Evolutionary conservation across 1,284 basidiomycete species (phyloP), one percentile per base, ranked within the genome.

Genomic region (Melanopsichium pennsylvanicum): DNA sequence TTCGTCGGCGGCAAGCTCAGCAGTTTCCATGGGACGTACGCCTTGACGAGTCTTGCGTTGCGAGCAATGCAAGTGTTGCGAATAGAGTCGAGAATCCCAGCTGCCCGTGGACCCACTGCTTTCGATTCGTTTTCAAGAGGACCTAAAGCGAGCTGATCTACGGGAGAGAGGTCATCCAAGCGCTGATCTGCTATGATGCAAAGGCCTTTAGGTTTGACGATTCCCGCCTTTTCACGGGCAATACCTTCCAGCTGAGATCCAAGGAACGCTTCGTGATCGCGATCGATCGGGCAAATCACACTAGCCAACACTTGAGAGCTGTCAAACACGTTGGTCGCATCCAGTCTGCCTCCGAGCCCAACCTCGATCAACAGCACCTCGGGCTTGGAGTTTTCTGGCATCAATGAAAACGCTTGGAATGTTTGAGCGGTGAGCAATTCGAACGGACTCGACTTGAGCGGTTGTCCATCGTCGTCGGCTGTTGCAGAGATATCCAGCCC

Each of bases 181-280:
- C 73, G 21, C 34, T 81, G 79, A 48, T 79, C 76, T 0, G 89
- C 91, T 0, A 97, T 75, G 13, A 97, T 84, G 57, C 95, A 88
- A 0, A 91, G 41, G 0, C 85, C 88, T 1, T 85, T 86, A 2
- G 75, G 72, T 45, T 91, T 86, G 12, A 88, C 87, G 49, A 98
- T 97, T 2, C 87, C 88, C 0, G 90, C 88, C 81, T 98, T 98
- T 77, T 96, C 90, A 32, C 81, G 82, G 0, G 93, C 86, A 61
- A 98, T 97, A 22, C 85, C 86, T 5, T 83, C 84, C 6, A 93
- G 83, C 0, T 91, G 90, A 49, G 86, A 81, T 0, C 95, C 96
- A 4, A 99, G 85, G 75, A 96, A 91, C 6, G 87, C 86, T 68
- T 95, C 92, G 81, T 98, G 95, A 82, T 98, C 96, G 33, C 96